Evolutionary conservation across 164 flowering plant genomes (phyloP), one percentile per base, ranked within the genome.

Genomic region (Euptelea pleiosperma): DNA sequence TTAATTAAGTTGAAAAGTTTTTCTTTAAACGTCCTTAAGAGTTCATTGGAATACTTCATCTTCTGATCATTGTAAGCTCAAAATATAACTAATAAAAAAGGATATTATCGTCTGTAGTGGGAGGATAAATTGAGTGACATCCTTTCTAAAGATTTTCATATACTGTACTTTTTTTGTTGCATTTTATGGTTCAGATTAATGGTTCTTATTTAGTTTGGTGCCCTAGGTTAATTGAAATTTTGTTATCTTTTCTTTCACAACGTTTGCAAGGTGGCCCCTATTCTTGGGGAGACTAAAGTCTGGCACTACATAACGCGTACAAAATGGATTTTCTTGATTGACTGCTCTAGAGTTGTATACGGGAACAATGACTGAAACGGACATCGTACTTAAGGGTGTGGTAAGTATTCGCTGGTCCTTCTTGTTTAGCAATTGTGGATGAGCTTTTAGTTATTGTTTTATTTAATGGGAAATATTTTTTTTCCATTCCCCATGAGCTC

Each of bases 191-290:
- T 24, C 34, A 42, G 42, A 28, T 29, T n/a, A 39, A 31, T 29
- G 30, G 24, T 50, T 19, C 61, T 57, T 24, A 12, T 24, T 1
- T 39, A 34, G 34, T 42, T 56, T 36, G 6, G 6, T 55, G 19
- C 1, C 44, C 40, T 3, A 26, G 16, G 45, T 21, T 25, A 33
- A 49, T 63, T 63, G 55, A 58, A 30, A 40, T 45, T 40, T 52
- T 48, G 14, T 58, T 41, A 11, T 25, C 24, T 58, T 59, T 43
- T 35, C 40, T 43, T 65, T 66, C 62, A 24, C 56, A 40, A 93
- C 96, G 99, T 94, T 33, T 94, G 99, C 87, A 94, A 91, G 76
- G 98, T 94, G 47, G 99, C 99, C 70, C 99, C 99, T 24, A 89
- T 94, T 61, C 99, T 98, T 6, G 98, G 99, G 51, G 99, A 91